Conservation (phyloP, 2,329 filamentous ascomycete genomes). For the Aspergillus chevalieri region DNA sequence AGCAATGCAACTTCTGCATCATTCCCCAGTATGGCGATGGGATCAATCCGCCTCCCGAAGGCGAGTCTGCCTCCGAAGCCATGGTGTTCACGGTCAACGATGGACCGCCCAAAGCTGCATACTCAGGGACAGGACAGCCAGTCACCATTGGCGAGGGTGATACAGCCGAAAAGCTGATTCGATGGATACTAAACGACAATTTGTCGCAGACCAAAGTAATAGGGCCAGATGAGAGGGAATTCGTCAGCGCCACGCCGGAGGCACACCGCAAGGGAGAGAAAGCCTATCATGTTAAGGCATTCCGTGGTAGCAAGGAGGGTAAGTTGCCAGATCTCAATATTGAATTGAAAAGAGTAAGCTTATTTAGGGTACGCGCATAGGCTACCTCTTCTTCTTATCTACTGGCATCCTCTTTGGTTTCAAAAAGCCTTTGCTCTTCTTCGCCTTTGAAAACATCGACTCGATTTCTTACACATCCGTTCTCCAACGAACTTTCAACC, state of each 20-base stretch:
- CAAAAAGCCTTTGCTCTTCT: constrained; percentile 60
- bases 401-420: constrained; percentile 59
- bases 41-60: constrained; percentile 40
- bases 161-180: constrained; percentile 40
- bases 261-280: constrained; percentile 58
- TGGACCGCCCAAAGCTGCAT: constrained; percentile 43
- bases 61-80: constrained; percentile 43
- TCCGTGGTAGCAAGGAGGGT: constrained; percentile 61
- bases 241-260: constrained; percentile 55
- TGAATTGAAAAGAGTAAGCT: neutral
- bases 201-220: constrained; percentile 44
- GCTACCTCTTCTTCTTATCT: constrained; percentile 58
- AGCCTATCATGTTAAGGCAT: constrained; percentile 59
- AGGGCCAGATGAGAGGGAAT: constrained; percentile 51
- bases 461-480: constrained; percentile 59
- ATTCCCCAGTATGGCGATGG: constrained; percentile 50
- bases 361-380: constrained; percentile 27
- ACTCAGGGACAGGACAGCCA: constrained; percentile 37
- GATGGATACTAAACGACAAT: constrained; percentile 44
- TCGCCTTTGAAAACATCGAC: constrained; percentile 54
- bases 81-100: constrained; percentile 58
- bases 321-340: constrained; percentile 8
- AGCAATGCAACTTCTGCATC: constrained; percentile 58
- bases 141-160: constrained; percentile 41
- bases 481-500: constrained; percentile 60